Conservation (phyloP, 108 stramenopile genomes). For the Fragilaria crotonensis region DNA sequence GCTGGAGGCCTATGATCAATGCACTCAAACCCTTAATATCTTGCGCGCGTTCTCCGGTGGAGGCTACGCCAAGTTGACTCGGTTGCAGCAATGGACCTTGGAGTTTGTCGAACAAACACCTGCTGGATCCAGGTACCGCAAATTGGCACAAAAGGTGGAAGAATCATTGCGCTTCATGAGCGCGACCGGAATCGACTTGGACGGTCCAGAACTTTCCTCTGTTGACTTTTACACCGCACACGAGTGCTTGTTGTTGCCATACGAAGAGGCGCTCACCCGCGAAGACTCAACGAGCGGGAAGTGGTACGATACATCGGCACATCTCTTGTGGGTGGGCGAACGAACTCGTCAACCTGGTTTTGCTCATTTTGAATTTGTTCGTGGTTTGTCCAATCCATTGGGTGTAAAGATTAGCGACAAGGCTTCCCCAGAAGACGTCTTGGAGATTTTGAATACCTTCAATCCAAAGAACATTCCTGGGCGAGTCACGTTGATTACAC, state of each 20-base stretch:
- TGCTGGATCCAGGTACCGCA: slow-evolving; percentile 83
- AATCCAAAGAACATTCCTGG: slow-evolving; percentile 96
- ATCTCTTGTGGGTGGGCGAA: slow-evolving; percentile 99
- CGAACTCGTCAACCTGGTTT: slow-evolving; percentile 95
- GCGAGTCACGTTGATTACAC: slow-evolving; percentile 92
- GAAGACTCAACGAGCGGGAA: slow-evolving; percentile 90
- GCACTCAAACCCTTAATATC: slow-evolving; percentile 94
- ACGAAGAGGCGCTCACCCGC: slow-evolving; percentile 96
- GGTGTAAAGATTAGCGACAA: slow-evolving; percentile 96
- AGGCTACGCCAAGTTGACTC: slow-evolving; percentile 92
- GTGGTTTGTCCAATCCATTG: slow-evolving; percentile 95
- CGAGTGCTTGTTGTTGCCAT: slow-evolving; percentile 95
- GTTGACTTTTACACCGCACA: slow-evolving; percentile 95
- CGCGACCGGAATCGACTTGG: slow-evolving; percentile 93
- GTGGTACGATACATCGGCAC: slow-evolving; percentile 96
- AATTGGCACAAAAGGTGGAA: slow-evolving; percentile 87
- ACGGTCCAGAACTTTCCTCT: slow-evolving; percentile 70
- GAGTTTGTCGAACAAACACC: slow-evolving; percentile 94
- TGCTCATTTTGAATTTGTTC: slow-evolving; percentile 95
- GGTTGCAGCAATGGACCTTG: slow-evolving; percentile 96
- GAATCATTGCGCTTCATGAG: slow-evolving; percentile 94
- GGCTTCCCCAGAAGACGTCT: slow-evolving; percentile 90
- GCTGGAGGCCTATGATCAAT: slow-evolving; percentile 88
- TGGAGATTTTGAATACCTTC: slow-evolving; percentile 84
- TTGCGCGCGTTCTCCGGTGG: slow-evolving; percentile 91